These are phyloP conservation scores for Petunia hybrid DNA, from an alignment of 305 asterid species.

Conservation along the genomic window DNA sequence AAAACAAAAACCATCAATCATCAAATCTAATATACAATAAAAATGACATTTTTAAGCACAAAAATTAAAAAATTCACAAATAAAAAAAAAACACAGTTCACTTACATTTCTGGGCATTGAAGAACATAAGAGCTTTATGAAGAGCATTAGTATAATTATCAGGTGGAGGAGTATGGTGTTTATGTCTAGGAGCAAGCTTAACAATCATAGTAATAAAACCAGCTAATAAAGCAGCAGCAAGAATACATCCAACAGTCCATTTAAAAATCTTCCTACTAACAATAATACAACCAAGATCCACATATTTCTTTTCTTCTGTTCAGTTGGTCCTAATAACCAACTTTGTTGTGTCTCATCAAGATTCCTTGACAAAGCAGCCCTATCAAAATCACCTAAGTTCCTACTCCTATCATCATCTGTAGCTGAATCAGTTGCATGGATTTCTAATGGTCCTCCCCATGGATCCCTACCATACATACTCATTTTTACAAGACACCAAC, in stretches of 20 bases:
- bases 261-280: slow-evolving; percentile 82
- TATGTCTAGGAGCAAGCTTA: slow-evolving; percentile 85
- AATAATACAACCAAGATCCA: slow-evolving; percentile 94
- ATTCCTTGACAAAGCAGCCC: slow-evolving; percentile 90
- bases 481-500: slow-evolving; percentile 29
- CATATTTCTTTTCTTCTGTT: slow-evolving; percentile 96
- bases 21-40: neutral
- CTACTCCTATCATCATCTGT: slow-evolving; percentile 91
- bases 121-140: slow-evolving; percentile 89
- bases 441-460: slow-evolving; percentile 96
- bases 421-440: slow-evolving; percentile 78
- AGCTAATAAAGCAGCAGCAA: slow-evolving; percentile 73
- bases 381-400: slow-evolving; percentile 60
- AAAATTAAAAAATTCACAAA: neutral
- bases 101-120: slow-evolving; percentile 91
- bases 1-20: neutral
- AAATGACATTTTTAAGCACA: neutral
- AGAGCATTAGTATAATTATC: slow-evolving; percentile 90
- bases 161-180: slow-evolving; percentile 75
- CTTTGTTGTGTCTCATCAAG: slow-evolving; percentile 98
- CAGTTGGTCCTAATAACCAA: slow-evolving; percentile 93
- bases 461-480: slow-evolving; percentile 94
- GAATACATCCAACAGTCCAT: slow-evolving; percentile 78
- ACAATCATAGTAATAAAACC: slow-evolving; percentile 75
- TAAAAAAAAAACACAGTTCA: slow-evolving; percentile 14